Evolutionary conservation across 768 basidiomycete species (phyloP).

Genomic region (Mycena vitilis): DNA sequence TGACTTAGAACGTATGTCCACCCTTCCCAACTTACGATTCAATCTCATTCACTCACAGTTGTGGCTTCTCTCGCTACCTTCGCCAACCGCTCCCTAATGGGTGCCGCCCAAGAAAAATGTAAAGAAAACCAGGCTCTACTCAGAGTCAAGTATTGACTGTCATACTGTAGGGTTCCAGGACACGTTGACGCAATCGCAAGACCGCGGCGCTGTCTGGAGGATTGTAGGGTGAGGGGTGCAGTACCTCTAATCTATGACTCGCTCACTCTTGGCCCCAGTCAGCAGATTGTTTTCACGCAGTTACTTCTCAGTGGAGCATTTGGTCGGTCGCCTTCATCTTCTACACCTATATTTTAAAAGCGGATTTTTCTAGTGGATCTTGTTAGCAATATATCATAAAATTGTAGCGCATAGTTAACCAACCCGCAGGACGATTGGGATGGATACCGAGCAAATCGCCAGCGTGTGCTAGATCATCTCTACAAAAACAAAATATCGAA

Average conservation of each 20-base stretch:
- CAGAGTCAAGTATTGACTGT: neutral
- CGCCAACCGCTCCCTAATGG: constrained; percentile 65
- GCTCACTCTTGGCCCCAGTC: constrained; percentile 44
- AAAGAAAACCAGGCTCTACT: neutral
- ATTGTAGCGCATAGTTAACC: neutral
- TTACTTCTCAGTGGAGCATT: constrained; percentile 50
- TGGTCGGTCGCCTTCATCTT: constrained; percentile 35
- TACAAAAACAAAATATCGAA: constrained; percentile 63
- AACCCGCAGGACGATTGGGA: constrained; percentile 64
- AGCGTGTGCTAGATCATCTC: constrained; percentile 63
- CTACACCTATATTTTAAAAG: neutral
- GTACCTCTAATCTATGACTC: neutral
- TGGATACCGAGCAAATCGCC: constrained; percentile 67
- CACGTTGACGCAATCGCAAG: constrained; percentile 57
- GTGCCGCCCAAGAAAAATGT: constrained; percentile 66
- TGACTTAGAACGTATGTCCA: constrained; percentile 9
- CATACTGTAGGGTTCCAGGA: constrained; percentile 57
- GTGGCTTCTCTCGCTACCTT: constrained; percentile 57
- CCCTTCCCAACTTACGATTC: neutral
- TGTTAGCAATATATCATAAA: neutral
- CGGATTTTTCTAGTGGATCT: constrained; percentile 16
- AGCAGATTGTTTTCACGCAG: constrained; percentile 69
- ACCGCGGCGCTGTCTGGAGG: constrained; percentile 64
- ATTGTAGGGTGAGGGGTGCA: constrained; percentile 56
- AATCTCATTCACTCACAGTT: constrained; percentile 41